Evolutionary conservation across 345 rosid genomes (phyloP).

Genomic region (Pseudoturritis turrita): DNA sequence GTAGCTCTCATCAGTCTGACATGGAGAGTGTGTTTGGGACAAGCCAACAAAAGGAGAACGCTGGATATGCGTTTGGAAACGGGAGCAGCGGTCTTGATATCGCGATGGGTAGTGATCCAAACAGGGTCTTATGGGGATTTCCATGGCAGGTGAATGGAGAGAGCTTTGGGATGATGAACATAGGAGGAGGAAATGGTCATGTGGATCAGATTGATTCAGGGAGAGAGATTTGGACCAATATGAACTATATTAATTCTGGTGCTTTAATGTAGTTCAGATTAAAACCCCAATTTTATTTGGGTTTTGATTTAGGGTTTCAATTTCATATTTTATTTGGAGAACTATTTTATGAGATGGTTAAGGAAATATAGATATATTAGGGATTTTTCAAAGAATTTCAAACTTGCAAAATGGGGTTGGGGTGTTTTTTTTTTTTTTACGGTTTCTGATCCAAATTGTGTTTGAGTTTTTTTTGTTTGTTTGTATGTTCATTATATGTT

Average conservation of each 20-base stretch:
- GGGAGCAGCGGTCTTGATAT: conserved; percentile 35
- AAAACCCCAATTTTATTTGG: conserved; percentile 20
- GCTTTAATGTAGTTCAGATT: conserved; percentile 31
- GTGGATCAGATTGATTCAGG: conserved; percentile 43
- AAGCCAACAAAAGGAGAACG: conserved; percentile 7
- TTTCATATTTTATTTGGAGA: neutral
- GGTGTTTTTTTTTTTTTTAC: neutral
- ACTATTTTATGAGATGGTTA: conserved; percentile 2
- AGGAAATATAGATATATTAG: conserved; percentile 16
- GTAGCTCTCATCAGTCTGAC: conserved; percentile 27
- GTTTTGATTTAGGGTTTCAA: conserved; percentile 27
- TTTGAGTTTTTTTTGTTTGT: neutral
- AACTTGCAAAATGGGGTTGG: conserved; percentile 20
- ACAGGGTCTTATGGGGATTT: conserved; percentile 51
- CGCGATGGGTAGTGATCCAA: conserved; percentile 34
- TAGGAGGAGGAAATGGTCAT: conserved; percentile 29
- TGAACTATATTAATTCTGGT: conserved; percentile 43
- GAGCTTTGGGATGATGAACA: conserved; percentile 27
- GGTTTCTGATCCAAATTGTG: conserved; percentile 7
- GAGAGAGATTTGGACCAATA: conserved; percentile 48
- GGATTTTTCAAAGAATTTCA: conserved; percentile 16
- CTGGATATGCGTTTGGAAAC: conserved; percentile 22
- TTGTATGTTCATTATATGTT: conserved; percentile 8
- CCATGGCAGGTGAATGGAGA: conserved; percentile 77
- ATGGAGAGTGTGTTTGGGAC: conserved; percentile 27